A percentile compares a stretch with the other conserved stretches of the same genome.
Conservation (phyloP, 192 early-diverging fungal species). For the Mortierella hygrophila region DNA sequence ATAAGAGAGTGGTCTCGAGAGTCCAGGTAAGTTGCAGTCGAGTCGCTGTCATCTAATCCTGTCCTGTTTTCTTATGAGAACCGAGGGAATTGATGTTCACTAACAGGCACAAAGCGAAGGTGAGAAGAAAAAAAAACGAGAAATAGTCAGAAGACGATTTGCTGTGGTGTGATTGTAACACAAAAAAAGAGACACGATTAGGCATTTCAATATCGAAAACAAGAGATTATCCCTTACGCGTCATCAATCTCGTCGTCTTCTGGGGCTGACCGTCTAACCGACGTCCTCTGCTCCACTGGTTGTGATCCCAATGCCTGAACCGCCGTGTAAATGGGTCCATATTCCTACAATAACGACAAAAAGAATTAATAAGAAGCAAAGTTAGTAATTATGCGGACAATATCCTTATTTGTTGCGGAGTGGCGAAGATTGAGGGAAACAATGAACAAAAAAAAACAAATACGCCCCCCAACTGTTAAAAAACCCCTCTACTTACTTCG, state of each 20-base stretch:
- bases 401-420: background rate
- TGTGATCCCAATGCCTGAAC: constrained; percentile 58
- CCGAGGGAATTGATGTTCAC: constrained; percentile 3
- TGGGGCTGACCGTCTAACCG: constrained; percentile 66
- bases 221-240: constrained; percentile 11
- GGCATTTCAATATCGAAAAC: background rate
- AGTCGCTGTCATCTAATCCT: background rate
- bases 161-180: background rate
- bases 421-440: background rate
- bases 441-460: background rate
- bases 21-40: background rate
- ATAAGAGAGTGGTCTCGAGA: background rate
- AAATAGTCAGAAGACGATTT: background rate
- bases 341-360: constrained; percentile 68
- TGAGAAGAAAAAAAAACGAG: background rate
- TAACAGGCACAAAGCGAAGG: background rate
- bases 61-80: background rate
- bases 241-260: constrained; percentile 71
- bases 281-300: constrained; percentile 60
- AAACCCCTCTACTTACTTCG: constrained; percentile 62
- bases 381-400: background rate
- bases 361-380: background rate
- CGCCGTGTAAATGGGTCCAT: constrained; percentile 83
- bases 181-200: background rate
- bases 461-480: background rate